Conservation (phyloP, 2,329 filamentous ascomycete species). For the Pestalotiopsis sp. region DNA sequence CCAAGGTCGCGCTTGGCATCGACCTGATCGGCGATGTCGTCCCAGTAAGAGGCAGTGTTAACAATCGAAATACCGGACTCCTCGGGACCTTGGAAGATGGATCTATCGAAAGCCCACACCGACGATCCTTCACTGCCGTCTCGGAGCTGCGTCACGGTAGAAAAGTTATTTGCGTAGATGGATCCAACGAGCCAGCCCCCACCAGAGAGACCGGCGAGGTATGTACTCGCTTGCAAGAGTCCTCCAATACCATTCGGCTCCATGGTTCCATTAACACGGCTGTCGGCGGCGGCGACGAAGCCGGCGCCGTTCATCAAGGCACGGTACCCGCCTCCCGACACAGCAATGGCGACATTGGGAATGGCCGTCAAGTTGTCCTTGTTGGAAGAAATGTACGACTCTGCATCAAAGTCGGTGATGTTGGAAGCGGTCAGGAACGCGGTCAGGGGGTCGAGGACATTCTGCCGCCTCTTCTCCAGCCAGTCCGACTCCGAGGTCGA, state of each 20-base stretch:
- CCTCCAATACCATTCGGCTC: slow-evolving; percentile 64
- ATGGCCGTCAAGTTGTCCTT: slow-evolving; percentile 63
- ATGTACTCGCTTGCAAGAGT: slow-evolving; percentile 70
- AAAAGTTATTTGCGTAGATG: slow-evolving; percentile 76
- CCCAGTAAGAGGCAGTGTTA: slow-evolving; percentile 57
- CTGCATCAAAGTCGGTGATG: slow-evolving; percentile 67
- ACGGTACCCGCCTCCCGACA: slow-evolving; percentile 73
- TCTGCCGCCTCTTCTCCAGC: slow-evolving; percentile 70
- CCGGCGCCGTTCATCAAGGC: slow-evolving; percentile 73
- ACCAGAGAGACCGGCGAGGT: slow-evolving; percentile 73
- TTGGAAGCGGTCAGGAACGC: slow-evolving; percentile 71
- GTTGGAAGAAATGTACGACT: slow-evolving; percentile 65
- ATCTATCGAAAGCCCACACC: slow-evolving; percentile 38
- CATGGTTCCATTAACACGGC: slow-evolving; percentile 61
- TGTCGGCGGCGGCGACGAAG: slow-evolving; percentile 69
- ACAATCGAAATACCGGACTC: slow-evolving; percentile 27
- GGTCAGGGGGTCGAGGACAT: slow-evolving; percentile 75
- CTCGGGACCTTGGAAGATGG: slow-evolving; percentile 35
- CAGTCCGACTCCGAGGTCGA: slow-evolving; percentile 74
- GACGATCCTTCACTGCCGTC: slow-evolving; percentile 29
- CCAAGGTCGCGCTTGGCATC: slow-evolving; percentile 62
- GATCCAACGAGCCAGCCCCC: slow-evolving; percentile 77
- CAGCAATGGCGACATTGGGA: slow-evolving; percentile 61
- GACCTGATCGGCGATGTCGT: slow-evolving; percentile 59
- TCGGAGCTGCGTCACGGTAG: slow-evolving; percentile 50